Evolutionary conservation across 2,329 filamentous ascomycete genomes (phyloP), one percentile per base, ranked within the genome.

Genomic region (Plectosphaerella plurivora): DNA sequence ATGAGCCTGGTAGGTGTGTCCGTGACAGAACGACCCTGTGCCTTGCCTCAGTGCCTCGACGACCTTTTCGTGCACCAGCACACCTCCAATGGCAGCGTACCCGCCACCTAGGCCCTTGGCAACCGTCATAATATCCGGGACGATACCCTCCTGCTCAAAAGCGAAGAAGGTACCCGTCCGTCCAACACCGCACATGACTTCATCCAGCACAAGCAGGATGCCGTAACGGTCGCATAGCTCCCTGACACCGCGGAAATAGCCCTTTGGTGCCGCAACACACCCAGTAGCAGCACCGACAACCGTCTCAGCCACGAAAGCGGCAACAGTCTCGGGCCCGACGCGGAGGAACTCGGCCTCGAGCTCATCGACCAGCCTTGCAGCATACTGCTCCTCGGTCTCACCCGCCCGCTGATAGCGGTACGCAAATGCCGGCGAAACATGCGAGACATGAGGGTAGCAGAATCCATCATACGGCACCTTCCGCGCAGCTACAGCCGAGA

Each of bases 181-280:
- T 3, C 84, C 84, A 67, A 82, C 81, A 10, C 85, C 85, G 48
- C 79, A 86, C 86, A 91, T 90, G 54, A 91, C 77, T 63, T 83
- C 77, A 51, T 83, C 80, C 0, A 82, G 56, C n/a, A 82, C 73
- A 5, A 84, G 68, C 2, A 86, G 70, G 0, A 78, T 76, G 2
- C 77, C 78, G 52, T 84, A 68, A 51, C 74, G 75, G 20, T 78
- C 70, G 61, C 83, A 86, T 0, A 87, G 69, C 0, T 65, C 61
- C 49, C 75, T 72, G 53, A 83, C 70, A 9, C 75, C 77, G n/a
- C 70, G 61, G 56, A 83, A 75, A 51, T 86, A 87, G 0, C 80
- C 81, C 2, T 65, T 61, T 0, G 78, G 67, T 0, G 81, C 61
- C 0, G 79, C 70, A 0, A 80, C 74, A 51, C 75, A 79, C 3